A percentile compares a stretch with the other conserved stretches of the same genome.
phyloP scores from a whole-genome alignment of 345 rosid genomes.

The Citrus mangshanensis region DNA sequence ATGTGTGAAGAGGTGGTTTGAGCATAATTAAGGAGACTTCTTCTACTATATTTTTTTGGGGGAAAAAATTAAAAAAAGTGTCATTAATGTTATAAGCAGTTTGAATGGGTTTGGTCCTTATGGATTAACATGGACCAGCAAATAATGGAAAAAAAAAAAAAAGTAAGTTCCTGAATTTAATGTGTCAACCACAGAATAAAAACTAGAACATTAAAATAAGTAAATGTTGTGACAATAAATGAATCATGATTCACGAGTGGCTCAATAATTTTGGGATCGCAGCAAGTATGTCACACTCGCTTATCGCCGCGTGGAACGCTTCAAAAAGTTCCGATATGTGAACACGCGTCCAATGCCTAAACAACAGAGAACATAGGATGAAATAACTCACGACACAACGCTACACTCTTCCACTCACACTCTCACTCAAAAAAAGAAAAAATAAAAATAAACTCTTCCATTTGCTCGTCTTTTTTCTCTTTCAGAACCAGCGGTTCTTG shows the following conservation, averaged over 20 bases:
- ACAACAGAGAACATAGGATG: not conserved
- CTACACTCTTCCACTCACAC: not conserved
- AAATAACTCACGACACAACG: not conserved
- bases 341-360: conserved; percentile 6
- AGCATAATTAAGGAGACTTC: too few relatives aligned
- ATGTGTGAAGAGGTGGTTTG: too few relatives aligned
- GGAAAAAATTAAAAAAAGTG: too few relatives aligned
- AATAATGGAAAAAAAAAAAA: too few relatives aligned
- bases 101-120: too few relatives aligned
- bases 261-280: not conserved
- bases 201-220: not conserved
- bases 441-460: too few relatives aligned
- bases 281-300: not conserved
- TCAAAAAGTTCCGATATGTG: too few relatives aligned
- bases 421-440: not conserved
- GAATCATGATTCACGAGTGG: not conserved
- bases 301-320: not conserved
- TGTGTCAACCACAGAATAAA: too few relatives aligned
- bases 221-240: not conserved
- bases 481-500: not conserved
- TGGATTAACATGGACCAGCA: too few relatives aligned
- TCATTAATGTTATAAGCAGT: too few relatives aligned
- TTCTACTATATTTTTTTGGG: too few relatives aligned
- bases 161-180: too few relatives aligned
- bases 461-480: not conserved